These are phyloP conservation scores for Sarocladium kiliense DNA, from an alignment of 2,329 filamentous ascomycete species.

Conservation along the genomic window DNA sequence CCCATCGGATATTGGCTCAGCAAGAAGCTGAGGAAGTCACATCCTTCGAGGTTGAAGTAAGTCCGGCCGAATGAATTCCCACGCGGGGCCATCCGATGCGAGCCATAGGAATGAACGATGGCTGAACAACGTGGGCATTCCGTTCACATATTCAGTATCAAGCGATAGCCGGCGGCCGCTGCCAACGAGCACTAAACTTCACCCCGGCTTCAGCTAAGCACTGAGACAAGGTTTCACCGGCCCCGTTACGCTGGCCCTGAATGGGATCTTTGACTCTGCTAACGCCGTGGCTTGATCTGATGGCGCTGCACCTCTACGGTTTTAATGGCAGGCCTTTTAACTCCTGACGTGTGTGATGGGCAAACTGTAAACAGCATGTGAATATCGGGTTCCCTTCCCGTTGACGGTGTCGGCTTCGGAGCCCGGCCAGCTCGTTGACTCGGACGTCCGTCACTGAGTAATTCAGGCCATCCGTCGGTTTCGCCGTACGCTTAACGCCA, in stretches of 20 bases:
- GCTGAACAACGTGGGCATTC: too few species aligned
- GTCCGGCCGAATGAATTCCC: neutral
- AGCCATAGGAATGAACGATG: too few species aligned
- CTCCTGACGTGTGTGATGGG: neutral
- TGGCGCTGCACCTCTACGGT: neutral
- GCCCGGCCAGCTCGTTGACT: neutral
- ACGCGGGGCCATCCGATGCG: neutral
- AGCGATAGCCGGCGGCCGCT: neutral
- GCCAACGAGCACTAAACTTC: neutral
- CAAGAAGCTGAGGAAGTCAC: too few species aligned
- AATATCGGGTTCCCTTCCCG: neutral
- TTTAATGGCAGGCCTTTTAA: neutral
- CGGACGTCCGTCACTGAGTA: neutral
- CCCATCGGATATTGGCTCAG: too few species aligned
- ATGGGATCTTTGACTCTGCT: neutral
- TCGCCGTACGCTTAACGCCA: neutral
- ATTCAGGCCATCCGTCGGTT: neutral
- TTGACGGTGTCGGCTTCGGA: neutral
- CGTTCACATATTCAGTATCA: neutral
- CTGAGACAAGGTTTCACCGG: neutral
- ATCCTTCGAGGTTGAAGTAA: neutral
- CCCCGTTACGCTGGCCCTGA: neutral
- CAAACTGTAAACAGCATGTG: too few species aligned
- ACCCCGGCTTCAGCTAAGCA: neutral
- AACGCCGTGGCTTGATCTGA: neutral